Evolutionary conservation across 1,284 basidiomycete genomes (phyloP), one percentile per base, ranked within the genome.

Genomic region (Waitea zeae): DNA sequence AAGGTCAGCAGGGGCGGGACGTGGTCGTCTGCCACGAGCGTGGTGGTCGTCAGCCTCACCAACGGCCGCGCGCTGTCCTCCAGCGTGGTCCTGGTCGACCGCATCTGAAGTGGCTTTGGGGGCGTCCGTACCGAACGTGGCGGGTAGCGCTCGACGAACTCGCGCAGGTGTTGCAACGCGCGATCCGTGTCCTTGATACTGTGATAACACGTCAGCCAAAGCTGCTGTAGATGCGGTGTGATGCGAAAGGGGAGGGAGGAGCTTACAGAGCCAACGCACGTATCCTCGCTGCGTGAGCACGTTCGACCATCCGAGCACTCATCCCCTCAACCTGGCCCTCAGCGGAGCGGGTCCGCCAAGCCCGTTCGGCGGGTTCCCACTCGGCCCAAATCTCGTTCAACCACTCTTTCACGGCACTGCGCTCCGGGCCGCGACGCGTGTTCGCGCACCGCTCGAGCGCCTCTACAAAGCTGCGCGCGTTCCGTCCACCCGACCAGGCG

Each of bases 1-100:
- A 80, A 81, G 9, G 64, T 63, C 17, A 83, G 45, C 13, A 81
- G 45, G 0, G 80, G 79, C 3, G 80, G 75, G 2, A 82, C 72
- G 12, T 58, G 49, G 42, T 81, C 76, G 43, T 82, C 80, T 2
- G 66, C 65, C 12, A 76, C 54, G 20, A 70, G 68, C 4, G 55
- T 46, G 1, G 49, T 47, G 5, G 66, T 60, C 9, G 61, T 67
- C 40, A 78, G 55, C 12, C 77, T 67, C n/a, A 82, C 73, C 22
- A 82, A 50, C 1, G 79, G 77, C 11, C 67, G 62, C n/a, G n/a
- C n/a, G 1, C 57, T 46, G 0, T 54, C 65, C 3, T 52, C 49
- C 6, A 82, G 63, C 1, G 55, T 44, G 0, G 66, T 72, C 17
- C 67, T 64, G 1, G 68, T 72, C 12, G 69, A 67, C 17, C 65